Evolutionary conservation across 176 grass and related monocot species (phyloP), one percentile per base, ranked within the genome.

Genomic region (Avena eriantha): DNA sequence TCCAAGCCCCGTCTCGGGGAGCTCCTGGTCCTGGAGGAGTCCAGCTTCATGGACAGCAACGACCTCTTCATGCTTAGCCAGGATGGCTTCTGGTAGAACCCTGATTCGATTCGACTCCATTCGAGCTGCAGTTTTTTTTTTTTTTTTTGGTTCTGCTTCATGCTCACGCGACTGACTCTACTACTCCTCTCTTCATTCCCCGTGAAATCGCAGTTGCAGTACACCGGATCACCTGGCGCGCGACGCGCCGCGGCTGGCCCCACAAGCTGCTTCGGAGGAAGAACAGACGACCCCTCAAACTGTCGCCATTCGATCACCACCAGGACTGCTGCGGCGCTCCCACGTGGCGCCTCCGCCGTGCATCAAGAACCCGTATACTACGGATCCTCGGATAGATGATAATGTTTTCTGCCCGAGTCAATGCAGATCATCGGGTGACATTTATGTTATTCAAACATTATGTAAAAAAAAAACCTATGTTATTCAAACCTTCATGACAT

Each of bases 51-150:
- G 81, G 91, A 91, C 57, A 89, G 92, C 73, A 95, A 83, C 74
- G 92, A 90, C 43, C 67, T 49, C 87, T 92, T 85, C 78, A 95
- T 98, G 31, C 95, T 98, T 48, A 95, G 91, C 54, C 93, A 98
- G 83, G 95, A 93, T 88, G 92, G 93, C 89, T 47, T 41, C 39
- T 41, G 39, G 39, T 41, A 41, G 39, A 1, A 0, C 39, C 39
- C 39, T 7, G 39, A 41, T 41, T 41, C 29, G 29, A 29, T 29
- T 29, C 29, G 29, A 29, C 2, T 29, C 29, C 29, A 29, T 29
- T 29, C 39, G 39, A 41, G 39, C 39, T 41, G 39, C 39, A 41
- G 39, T 41, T 41, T 36, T 5, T 41, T 39, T 41, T 39, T n/a
- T n/a, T n/a, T n/a, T n/a, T 41, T 41, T 41, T 41, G 5, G 39